These are phyloP conservation scores for Exserohilum rostratum DNA, from an alignment of 2,329 filamentous ascomycete genomes.

Conservation along the genomic window DNA sequence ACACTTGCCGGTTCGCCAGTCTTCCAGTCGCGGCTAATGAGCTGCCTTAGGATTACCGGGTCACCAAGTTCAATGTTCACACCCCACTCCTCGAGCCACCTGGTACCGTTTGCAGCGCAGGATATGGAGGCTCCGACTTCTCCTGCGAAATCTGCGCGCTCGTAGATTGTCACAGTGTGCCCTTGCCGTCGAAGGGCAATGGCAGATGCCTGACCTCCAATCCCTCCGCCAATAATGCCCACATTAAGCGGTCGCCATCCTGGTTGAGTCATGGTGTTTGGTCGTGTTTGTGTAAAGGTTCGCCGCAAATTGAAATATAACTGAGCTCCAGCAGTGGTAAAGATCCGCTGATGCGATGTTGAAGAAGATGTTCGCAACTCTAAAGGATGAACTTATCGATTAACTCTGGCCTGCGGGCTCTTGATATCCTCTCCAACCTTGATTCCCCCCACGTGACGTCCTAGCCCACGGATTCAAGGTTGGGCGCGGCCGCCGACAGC, in stretches of 20 bases:
- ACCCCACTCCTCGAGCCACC: conserved; percentile 72
- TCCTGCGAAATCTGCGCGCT: conserved; percentile 68
- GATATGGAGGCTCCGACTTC: conserved; percentile 62
- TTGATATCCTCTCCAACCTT: neutral
- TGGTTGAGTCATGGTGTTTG: neutral
- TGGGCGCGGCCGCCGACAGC: neutral
- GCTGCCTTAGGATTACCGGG: conserved; percentile 67
- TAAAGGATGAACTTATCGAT: neutral
- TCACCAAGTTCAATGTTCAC: conserved; percentile 69
- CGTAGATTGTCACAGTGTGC: conserved; percentile 67
- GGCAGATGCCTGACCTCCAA: conserved; percentile 59
- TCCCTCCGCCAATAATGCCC: conserved; percentile 59
- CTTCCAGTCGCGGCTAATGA: conserved; percentile 74
- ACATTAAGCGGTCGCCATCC: conserved; percentile 39
- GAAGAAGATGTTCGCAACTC: neutral
- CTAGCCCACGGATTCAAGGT: neutral
- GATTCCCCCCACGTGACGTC: neutral
- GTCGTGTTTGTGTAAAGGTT: neutral
- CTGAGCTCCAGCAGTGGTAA: neutral
- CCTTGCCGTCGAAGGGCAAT: conserved; percentile 61
- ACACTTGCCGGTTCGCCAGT: conserved; percentile 70
- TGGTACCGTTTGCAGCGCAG: conserved; percentile 72
- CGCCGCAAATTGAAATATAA: neutral
- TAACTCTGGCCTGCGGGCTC: neutral
- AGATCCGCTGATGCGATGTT: neutral